Evolutionary conservation across 306 rosid genomes (phyloP).

Genomic region (Begonia masoniana): DNA sequence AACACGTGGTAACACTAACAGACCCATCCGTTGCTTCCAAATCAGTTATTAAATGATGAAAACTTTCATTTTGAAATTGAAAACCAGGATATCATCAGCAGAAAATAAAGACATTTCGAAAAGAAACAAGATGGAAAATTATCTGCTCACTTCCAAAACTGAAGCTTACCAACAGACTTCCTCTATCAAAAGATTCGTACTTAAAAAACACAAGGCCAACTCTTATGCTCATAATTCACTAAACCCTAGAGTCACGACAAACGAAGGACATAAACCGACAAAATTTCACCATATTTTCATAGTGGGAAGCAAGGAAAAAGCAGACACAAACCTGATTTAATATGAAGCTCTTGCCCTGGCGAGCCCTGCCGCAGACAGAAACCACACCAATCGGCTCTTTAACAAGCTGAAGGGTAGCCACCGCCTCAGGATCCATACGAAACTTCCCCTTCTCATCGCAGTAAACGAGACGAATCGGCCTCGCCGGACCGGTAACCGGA

Average conservation of each 20-base stretch:
- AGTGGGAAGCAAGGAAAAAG: not conserved
- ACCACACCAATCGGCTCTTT: conserved; percentile 90
- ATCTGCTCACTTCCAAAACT: no score
- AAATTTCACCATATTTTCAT: no score
- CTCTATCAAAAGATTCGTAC: no score
- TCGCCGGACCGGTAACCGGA: conserved; percentile 60
- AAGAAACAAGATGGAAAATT: no score
- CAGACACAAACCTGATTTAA: conserved; percentile 52
- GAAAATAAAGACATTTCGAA: no score
- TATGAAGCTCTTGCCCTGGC: conserved; percentile 89
- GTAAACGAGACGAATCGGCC: conserved; percentile 76
- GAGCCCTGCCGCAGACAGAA: conserved; percentile 91
- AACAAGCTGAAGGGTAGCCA: conserved; percentile 75
- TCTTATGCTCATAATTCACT: not conserved
- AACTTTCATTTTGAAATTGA: no score
- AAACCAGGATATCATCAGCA: no score
- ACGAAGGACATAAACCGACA: not conserved
- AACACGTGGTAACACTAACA: no score
- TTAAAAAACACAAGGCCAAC: no score
- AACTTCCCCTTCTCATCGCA: conserved; percentile 86
- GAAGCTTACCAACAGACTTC: no score
- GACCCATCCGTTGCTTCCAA: no score
- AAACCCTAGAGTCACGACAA: conserved; percentile 19
- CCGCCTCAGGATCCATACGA: conserved; percentile 92
- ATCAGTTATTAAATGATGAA: no score